phyloP scores from a whole-genome alignment of 257 asterid genomes.

The Solanum lycopersicoides region DNA sequence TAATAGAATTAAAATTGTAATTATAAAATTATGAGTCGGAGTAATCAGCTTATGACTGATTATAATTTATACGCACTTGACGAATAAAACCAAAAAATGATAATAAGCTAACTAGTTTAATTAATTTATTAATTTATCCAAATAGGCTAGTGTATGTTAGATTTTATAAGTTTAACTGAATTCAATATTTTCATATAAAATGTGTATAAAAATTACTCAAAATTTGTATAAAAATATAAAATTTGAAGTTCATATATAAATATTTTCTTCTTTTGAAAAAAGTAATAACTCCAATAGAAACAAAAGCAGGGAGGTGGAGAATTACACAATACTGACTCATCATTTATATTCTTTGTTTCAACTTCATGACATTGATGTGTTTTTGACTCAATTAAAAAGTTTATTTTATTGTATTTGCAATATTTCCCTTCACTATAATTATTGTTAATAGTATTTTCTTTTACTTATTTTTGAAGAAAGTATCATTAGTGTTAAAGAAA shows the following conservation, averaged over 20 bases:
- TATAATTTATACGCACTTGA: not conserved
- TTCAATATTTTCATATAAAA: not conserved
- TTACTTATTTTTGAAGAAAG: not conserved
- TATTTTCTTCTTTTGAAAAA: not conserved
- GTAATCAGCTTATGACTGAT: not conserved
- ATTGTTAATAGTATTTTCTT: not conserved
- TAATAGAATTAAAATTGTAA: not conserved
- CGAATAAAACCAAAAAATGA: not conserved
- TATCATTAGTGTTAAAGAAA: no score
- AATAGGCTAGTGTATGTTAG: not conserved
- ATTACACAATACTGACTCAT: not conserved
- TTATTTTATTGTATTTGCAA: not conserved
- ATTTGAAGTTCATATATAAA: not conserved
- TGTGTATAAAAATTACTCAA: no score
- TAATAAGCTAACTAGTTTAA: not conserved
- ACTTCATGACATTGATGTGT: not conserved
- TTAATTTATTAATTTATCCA: no score
- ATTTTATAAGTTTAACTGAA: not conserved
- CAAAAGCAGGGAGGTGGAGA: not conserved
- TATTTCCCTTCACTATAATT: not conserved
- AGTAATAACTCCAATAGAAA: not conserved
- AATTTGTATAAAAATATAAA: no score
- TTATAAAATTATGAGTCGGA: not conserved
- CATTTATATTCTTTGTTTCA: not conserved
- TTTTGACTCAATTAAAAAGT: not conserved